phyloP scores from a whole-genome alignment of 2,329 filamentous ascomycete species.

The Pseudocercospora macadamiae region DNA sequence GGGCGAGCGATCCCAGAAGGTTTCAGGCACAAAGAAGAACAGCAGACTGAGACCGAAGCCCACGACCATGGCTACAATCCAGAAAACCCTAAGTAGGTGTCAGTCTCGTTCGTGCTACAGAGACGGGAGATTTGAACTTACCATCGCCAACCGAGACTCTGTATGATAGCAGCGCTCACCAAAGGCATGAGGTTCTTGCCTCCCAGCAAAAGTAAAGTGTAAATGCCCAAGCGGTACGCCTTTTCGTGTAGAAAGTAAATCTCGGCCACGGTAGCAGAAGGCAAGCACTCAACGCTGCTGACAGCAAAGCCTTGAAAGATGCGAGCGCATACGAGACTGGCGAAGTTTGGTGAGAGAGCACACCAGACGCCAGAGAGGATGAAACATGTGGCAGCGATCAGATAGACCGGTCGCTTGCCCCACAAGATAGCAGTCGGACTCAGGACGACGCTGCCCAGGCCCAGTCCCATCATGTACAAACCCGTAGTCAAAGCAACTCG shows the following conservation, averaged over 20 bases:
- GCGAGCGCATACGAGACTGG: slow-evolving; percentile 76
- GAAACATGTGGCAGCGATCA: slow-evolving; percentile 76
- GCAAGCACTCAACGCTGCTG: slow-evolving; percentile 87
- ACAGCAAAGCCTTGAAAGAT: slow-evolving; percentile 88
- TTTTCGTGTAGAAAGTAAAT: slow-evolving; percentile 96
- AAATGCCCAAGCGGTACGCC: slow-evolving; percentile 90
- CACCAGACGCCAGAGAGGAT: slow-evolving; percentile 80
- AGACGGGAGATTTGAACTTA: not conserved
- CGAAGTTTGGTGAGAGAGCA: slow-evolving; percentile 77
- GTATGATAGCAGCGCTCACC: slow-evolving; percentile 82
- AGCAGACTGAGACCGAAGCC: slow-evolving; percentile 70
- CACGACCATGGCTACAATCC: slow-evolving; percentile 81
- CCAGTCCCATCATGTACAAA: slow-evolving; percentile 91
- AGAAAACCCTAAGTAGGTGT: slow-evolving; percentile 29
- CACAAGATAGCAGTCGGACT: slow-evolving; percentile 89
- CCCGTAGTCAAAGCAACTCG: slow-evolving; percentile 85
- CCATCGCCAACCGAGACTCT: slow-evolving; percentile 72
- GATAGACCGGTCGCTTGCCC: slow-evolving; percentile 89
- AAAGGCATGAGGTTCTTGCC: slow-evolving; percentile 84
- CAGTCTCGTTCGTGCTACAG: not conserved
- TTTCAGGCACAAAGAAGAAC: slow-evolving; percentile 91
- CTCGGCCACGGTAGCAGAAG: slow-evolving; percentile 91
- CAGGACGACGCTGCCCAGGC: slow-evolving; percentile 78
- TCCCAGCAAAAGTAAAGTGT: slow-evolving; percentile 83
- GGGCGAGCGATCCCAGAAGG: slow-evolving; percentile 90